Base-by-base conservation (phyloP, 1,284 basidiomycete genomes). In the Ceratobasidium theobromae region DNA sequence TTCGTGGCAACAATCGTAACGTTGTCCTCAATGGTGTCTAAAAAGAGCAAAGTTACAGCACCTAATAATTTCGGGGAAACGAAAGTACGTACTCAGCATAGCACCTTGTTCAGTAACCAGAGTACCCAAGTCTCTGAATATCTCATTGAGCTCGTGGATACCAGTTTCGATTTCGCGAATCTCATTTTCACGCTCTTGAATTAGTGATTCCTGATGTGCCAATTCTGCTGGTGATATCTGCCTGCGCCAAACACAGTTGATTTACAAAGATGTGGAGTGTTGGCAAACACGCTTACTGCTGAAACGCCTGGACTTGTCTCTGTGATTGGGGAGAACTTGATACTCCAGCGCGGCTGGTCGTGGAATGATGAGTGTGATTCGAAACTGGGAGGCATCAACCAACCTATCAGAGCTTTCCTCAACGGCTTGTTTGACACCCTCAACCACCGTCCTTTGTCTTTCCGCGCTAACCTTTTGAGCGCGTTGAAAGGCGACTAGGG, bases 1-100 rank as follows among this genome's bases (percentile, higher is more conserved):
- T 98, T 91, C 14, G 85, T 84, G 0, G 90, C 88, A 49, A 98
- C 90, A 0, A 87, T 89, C 21, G 87, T 88, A 48, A 99, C 89
- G 74, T 99, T 99, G 68, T 88, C 88, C 76, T 98, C 95, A 74
- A 99, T 98, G 73, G 98, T 98, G 75, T 99, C 96, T 96, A 73
- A 32, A 62, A 33, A 18, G 43, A 60, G 23, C 18, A 32, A 11
- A 64, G 14, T 27, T 16, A 12, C 40, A n/a, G 16, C n/a, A 46
- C 14, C 1, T 27, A 55, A 16, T 23, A 33, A 51, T 8, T 11
- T 18, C 18, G 23, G 67, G 4, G 43, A 35, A 28, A 52, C 38
- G 21, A 14, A 21, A 6, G 2, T 35, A 79, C 89, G 68, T 69
- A 96, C 95, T 94, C 62, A 99, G 82, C 89, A 98, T 93, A 30